Evolutionary conservation across 2,329 filamentous ascomycete genomes (phyloP).

Genomic region (Trichothecium roseum): DNA sequence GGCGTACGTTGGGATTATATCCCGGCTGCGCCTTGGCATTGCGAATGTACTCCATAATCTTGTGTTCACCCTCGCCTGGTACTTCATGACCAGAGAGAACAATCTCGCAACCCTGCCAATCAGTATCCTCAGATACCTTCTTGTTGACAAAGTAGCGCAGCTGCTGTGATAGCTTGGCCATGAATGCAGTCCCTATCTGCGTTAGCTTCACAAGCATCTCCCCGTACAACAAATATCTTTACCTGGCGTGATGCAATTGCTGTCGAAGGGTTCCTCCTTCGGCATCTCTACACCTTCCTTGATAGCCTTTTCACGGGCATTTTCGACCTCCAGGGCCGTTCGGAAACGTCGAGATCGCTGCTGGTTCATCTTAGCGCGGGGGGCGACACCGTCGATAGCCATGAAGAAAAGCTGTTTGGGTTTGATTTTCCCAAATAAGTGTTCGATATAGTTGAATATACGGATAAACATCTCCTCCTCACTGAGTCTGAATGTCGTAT

Average conservation of each 20-base stretch:
- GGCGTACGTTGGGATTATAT: constrained; percentile 87
- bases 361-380: constrained; percentile 99
- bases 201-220: not conserved
- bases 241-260: constrained; percentile 96
- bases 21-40: constrained; percentile 90
- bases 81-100: constrained; percentile 97
- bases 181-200: constrained; percentile 67
- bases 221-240: constrained; percentile 6
- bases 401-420: constrained; percentile 98
- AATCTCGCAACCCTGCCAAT: constrained; percentile 96
- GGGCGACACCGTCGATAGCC: constrained; percentile 96
- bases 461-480: constrained; percentile 99
- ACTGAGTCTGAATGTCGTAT: constrained; percentile 81
- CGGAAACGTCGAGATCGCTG: constrained; percentile 91
- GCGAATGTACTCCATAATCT: constrained; percentile 99
- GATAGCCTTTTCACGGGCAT: constrained; percentile 85
- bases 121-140: constrained; percentile 91
- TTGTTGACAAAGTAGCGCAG: constrained; percentile 98
- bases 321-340: constrained; percentile 84
- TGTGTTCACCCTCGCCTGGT: constrained; percentile 96
- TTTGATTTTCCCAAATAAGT: constrained; percentile 97
- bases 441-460: constrained; percentile 99
- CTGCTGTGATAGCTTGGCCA: constrained; percentile 90
- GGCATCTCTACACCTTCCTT: constrained; percentile 84
- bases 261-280: constrained; percentile 92